Percentiles rank a stretch among this genome's conserved stretches.
phyloP scores from a whole-genome alignment of 2,329 filamentous ascomycete genomes.

The Aureobasidium sp. region DNA sequence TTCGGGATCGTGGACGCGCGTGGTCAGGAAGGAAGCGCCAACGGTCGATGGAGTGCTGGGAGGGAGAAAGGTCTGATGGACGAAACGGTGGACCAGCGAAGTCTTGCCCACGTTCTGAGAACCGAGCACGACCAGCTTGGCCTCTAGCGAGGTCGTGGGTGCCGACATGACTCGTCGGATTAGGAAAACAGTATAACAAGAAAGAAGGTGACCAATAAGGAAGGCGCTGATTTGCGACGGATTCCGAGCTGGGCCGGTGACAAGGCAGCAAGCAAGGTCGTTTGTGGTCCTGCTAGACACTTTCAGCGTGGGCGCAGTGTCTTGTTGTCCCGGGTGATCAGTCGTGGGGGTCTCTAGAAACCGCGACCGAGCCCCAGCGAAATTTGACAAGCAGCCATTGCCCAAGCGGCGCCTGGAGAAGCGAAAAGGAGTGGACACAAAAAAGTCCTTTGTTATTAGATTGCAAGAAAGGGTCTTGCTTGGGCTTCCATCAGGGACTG shows the following conservation, averaged over 20 bases:
- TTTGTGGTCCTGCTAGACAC: not conserved
- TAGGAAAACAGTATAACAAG: not conserved
- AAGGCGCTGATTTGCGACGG: not conserved
- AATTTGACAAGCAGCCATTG: slow-evolving; percentile 10
- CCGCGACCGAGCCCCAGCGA: slow-evolving; percentile 1
- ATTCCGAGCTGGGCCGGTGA: not conserved
- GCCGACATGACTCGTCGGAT: slow-evolving; percentile 7
- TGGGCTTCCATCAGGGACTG: not conserved
- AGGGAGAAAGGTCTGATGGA: slow-evolving; percentile 64
- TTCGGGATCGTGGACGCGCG: slow-evolving; percentile 66
- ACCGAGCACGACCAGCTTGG: slow-evolving; percentile 75
- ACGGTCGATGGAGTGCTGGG: slow-evolving; percentile 41
- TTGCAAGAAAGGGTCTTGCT: not conserved
- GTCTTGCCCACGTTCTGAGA: slow-evolving; percentile 76
- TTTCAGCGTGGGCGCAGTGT: not conserved
- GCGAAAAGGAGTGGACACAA: not conserved
- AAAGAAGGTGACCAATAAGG: not conserved
- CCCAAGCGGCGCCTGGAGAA: slow-evolving; percentile 6
- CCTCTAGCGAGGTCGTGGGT: slow-evolving; percentile 54
- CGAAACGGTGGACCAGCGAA: slow-evolving; percentile 68
- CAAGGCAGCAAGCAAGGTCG: not conserved
- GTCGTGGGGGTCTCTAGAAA: not conserved
- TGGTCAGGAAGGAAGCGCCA: slow-evolving; percentile 53
- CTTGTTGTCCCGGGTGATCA: slow-evolving; percentile 1
- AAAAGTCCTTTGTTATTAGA: not conserved